These are phyloP conservation scores for Phycomyces nitens DNA, from an alignment of 192 early-diverging fungal species.

Conservation along the genomic window DNA sequence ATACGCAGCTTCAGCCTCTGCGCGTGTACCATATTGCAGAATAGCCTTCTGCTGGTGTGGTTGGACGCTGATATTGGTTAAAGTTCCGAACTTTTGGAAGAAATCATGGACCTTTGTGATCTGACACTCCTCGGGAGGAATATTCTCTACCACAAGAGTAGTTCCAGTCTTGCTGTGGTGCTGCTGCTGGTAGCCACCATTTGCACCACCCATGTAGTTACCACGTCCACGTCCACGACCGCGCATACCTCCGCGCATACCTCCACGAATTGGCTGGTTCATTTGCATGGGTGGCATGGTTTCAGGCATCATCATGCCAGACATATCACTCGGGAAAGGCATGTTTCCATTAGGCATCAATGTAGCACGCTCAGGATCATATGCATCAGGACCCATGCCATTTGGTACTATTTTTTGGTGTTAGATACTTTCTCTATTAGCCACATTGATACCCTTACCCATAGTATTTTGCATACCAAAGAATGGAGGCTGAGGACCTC, in stretches of 20 bases:
- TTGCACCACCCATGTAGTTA: conserved; percentile 41
- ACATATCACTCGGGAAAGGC: conserved; percentile 8
- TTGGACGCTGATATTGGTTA: conserved; percentile 71
- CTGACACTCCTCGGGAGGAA: conserved; percentile 62
- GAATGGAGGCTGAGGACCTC: conserved; percentile 35
- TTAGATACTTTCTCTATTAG: not conserved
- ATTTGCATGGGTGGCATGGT: not conserved
- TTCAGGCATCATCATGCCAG: conserved; percentile 4
- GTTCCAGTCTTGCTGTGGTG: conserved; percentile 36
- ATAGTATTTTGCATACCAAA: conserved; percentile 27
- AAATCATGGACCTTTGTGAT: conserved; percentile 73
- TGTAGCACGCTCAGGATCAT: conserved; percentile 49
- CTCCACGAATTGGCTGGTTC: not conserved
- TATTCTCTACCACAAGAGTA: conserved; percentile 70
- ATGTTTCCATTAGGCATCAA: conserved; percentile 16
- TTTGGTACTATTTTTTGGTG: not conserved
- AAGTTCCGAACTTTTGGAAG: conserved; percentile 74
- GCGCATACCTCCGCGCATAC: not conserved
- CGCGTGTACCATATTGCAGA: conserved; percentile 56
- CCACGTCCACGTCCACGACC: conserved; percentile 39
- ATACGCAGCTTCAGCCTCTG: conserved; percentile 69
- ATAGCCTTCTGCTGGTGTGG: conserved; percentile 50
- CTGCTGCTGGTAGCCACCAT: conserved; percentile 35
- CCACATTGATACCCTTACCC: not conserved
- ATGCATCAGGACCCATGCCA: conserved; percentile 39